A percentile compares a stretch with the other conserved stretches of the same genome.
Evolutionary conservation across 2,329 filamentous ascomycete species (phyloP).

Genomic region (Simplicillium sp.): DNA sequence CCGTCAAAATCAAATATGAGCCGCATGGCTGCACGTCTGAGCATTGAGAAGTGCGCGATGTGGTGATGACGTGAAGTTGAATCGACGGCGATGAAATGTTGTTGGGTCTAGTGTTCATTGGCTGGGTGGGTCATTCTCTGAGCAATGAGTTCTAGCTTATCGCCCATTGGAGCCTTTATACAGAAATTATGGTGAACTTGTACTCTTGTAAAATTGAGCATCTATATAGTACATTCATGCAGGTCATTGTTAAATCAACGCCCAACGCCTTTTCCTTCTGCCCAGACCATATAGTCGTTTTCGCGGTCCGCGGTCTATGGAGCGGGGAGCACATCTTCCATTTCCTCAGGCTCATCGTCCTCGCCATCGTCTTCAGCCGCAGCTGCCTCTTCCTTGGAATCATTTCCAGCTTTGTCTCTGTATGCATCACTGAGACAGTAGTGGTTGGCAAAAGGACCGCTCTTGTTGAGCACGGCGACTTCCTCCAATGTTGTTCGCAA

Average conservation of each 20-base stretch:
- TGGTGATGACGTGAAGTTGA: background rate
- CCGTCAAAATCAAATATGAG: conserved; percentile 51
- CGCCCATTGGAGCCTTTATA: too few relatives aligned
- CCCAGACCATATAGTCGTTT: conserved; percentile 3
- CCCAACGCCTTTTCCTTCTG: conserved; percentile 3
- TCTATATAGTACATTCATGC: too few relatives aligned
- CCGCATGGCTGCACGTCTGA: conserved; percentile 20
- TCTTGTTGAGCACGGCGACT: conserved; percentile 73
- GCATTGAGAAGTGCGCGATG: background rate
- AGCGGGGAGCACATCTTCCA: conserved; percentile 61
- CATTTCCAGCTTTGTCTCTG: conserved; percentile 24
- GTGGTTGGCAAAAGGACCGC: conserved; percentile 74
- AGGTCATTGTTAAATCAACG: too few relatives aligned
- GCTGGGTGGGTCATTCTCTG: too few relatives aligned
- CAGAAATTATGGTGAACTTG: too few relatives aligned
- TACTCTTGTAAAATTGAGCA: too few relatives aligned
- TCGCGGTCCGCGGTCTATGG: conserved; percentile 3
- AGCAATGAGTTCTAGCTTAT: too few relatives aligned
- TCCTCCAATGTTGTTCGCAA: conserved; percentile 77
- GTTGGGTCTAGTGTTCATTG: background rate
- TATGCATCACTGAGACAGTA: conserved; percentile 67
- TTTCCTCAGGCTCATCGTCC: conserved; percentile 61
- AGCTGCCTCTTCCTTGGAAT: conserved; percentile 42
- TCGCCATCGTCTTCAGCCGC: conserved; percentile 54
- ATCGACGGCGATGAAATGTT: background rate